Evolutionary conservation across 2,329 filamentous ascomycete species (phyloP).

Genomic region (Talaromyces piceae): DNA sequence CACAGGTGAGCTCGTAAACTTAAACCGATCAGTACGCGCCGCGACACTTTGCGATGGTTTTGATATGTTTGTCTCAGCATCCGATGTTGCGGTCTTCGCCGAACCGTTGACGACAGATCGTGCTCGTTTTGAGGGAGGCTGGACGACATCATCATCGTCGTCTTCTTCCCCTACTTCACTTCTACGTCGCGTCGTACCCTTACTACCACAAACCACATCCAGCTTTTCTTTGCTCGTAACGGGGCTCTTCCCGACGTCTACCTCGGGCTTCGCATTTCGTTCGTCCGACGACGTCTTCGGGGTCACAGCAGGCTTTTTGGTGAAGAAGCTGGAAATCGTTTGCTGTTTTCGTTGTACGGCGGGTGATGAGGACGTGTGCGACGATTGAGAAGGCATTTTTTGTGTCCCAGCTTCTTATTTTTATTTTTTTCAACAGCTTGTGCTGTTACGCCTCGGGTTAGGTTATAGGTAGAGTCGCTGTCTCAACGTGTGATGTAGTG

Average conservation of each 20-base stretch:
- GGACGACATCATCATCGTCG: conserved; percentile 35
- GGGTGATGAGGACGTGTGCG: conserved; percentile 26
- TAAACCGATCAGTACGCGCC: conserved; percentile 49
- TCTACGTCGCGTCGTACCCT: background rate
- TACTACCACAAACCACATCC: conserved; percentile 9
- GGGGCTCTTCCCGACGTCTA: conserved; percentile 4
- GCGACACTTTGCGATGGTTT: conserved; percentile 26
- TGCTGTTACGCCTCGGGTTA: too few species aligned
- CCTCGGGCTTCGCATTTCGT: conserved; percentile 5
- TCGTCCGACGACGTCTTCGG: conserved; percentile 13
- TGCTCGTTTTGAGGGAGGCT: conserved; percentile 35
- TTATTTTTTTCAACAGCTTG: too few species aligned
- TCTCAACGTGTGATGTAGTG: background rate
- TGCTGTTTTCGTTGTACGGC: conserved; percentile 47
- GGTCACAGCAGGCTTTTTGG: conserved; percentile 43
- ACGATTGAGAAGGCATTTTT: conserved; percentile 27
- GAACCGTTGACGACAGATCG: conserved; percentile 19
- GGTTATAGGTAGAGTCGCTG: background rate
- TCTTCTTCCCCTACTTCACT: conserved; percentile 33
- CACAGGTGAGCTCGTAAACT: conserved; percentile 48
- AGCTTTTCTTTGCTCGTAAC: conserved; percentile 10
- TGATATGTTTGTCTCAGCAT: conserved; percentile 5
- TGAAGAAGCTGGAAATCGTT: conserved; percentile 81
- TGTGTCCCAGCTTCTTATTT: conserved; percentile 3
- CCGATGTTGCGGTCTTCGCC: conserved; percentile 1